phyloP scores from a whole-genome alignment of 2,329 filamentous ascomycete species.

The Exophiala xenobiotica region DNA sequence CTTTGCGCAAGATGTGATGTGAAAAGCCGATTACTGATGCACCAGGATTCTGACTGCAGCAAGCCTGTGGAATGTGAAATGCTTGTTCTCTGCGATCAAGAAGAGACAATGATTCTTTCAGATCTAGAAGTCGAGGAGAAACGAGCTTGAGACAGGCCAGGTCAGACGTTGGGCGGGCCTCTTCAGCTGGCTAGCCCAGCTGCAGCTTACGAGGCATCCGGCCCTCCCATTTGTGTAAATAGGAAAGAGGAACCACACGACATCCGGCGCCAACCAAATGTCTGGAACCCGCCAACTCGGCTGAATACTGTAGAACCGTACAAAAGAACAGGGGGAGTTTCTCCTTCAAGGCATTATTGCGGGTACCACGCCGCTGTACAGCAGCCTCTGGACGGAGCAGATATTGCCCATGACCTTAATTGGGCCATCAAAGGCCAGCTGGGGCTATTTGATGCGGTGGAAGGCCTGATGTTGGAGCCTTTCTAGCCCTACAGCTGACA shows the following conservation, averaged over 20 bases:
- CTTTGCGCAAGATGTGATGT: not conserved
- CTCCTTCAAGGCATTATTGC: not conserved
- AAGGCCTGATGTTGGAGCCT: not conserved
- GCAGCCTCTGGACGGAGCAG: no score
- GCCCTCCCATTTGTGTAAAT: not conserved
- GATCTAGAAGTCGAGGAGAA: not conserved
- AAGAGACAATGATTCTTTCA: not conserved
- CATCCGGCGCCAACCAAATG: not conserved
- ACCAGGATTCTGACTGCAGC: not conserved
- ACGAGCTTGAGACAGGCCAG: not conserved
- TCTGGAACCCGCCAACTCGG: not conserved
- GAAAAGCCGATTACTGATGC: not conserved
- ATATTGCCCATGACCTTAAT: no score
- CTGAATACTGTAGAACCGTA: not conserved
- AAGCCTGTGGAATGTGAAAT: not conserved
- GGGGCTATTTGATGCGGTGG: not conserved
- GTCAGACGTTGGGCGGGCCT: not conserved
- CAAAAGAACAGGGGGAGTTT: not conserved
- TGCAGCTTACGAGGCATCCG: not conserved
- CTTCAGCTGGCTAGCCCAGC: not conserved
- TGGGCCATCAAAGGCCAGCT: not conserved
- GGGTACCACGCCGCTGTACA: not conserved
- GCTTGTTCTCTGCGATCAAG: not conserved
- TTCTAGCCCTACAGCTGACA: not conserved
- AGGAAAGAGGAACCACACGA: not conserved